phyloP scores from a whole-genome alignment of 768 basidiomycete genomes.

The Kwoniella botswanensis region DNA sequence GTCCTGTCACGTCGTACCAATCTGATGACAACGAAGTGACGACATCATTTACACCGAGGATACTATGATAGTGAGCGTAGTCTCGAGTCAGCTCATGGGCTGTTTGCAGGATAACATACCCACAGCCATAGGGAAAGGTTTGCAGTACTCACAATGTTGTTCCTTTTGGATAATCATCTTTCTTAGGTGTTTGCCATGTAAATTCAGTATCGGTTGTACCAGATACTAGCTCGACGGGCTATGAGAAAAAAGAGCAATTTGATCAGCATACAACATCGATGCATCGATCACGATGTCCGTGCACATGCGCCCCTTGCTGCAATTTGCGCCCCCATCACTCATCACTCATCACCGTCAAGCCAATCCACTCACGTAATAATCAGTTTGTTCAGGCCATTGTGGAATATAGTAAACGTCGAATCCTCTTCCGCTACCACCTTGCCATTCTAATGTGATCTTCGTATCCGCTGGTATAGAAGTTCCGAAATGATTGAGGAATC shows the following conservation, averaged over 20 bases:
- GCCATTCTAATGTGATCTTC: slow-evolving; percentile 21
- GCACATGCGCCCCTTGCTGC: not conserved
- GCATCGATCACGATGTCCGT: not conserved
- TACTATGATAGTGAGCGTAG: slow-evolving; percentile 5
- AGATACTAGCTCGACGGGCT: slow-evolving; percentile 29
- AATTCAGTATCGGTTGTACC: slow-evolving; percentile 2
- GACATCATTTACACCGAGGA: slow-evolving; percentile 30
- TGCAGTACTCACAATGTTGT: slow-evolving; percentile 30
- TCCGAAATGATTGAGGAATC: slow-evolving; percentile 26
- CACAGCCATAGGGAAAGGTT: too few relatives aligned
- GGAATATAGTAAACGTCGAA: slow-evolving; percentile 37
- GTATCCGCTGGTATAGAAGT: slow-evolving; percentile 21
- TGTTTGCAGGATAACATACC: too few relatives aligned
- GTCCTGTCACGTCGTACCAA: slow-evolving; percentile 29
- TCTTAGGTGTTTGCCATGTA: slow-evolving; percentile 27
- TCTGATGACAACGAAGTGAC: slow-evolving; percentile 15
- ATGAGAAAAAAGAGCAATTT: not conserved
- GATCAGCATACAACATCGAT: not conserved
- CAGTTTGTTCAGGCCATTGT: slow-evolving; percentile 30
- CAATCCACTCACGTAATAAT: slow-evolving; percentile 26
- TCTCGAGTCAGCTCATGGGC: not conserved
- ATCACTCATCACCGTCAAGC: not conserved
- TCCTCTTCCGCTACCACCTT: slow-evolving; percentile 26
- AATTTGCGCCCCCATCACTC: not conserved
- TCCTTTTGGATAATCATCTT: slow-evolving; percentile 18